Conservation (phyloP, 139 green algal species). For the Nannochloris sp. region DNA sequence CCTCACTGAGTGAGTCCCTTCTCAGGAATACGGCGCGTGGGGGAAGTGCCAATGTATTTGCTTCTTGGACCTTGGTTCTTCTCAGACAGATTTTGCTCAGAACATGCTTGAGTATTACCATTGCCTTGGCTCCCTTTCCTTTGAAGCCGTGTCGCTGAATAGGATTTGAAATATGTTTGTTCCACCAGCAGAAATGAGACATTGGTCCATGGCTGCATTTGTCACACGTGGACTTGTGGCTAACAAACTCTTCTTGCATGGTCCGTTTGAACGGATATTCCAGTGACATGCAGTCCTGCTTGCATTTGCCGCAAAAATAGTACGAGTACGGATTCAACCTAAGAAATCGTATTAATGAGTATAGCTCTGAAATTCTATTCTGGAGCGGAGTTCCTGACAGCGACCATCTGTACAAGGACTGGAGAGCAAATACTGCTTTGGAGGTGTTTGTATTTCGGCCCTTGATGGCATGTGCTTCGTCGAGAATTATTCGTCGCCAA, state of each 20-base stretch:
- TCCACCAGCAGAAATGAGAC: constrained; percentile 80
- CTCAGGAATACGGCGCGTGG: constrained; percentile 62
- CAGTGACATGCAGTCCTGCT: constrained; percentile 48
- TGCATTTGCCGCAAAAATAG: constrained; percentile 79
- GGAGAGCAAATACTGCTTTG: constrained; percentile 76
- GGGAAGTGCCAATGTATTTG: constrained; percentile 83
- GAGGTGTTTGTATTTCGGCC: constrained; percentile 68
- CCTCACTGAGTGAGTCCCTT: constrained; percentile 58
- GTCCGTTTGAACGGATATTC: constrained; percentile 54
- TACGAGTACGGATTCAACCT: constrained; percentile 78
- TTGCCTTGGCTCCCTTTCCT: constrained; percentile 46
- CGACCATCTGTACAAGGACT: constrained; percentile 60
- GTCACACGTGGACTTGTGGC: constrained; percentile 18
- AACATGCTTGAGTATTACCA: constrained; percentile 67
- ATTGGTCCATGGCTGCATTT: constrained; percentile 30
- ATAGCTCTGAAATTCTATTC: constrained; percentile 88
- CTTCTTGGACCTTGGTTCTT: constrained; percentile 86
- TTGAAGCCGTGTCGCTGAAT: constrained; percentile 67
- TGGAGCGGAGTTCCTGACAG: constrained; percentile 77
- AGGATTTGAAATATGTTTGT: constrained; percentile 44
- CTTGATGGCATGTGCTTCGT: constrained; percentile 92
- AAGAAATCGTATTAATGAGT: constrained; percentile 82
- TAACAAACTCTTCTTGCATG: constrained; percentile 8
- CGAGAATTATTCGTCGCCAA: constrained; percentile 79
- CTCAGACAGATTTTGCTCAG: constrained; percentile 65